Conservation (phyloP, 345 rosid genomes). For the Brassica nigra region DNA sequence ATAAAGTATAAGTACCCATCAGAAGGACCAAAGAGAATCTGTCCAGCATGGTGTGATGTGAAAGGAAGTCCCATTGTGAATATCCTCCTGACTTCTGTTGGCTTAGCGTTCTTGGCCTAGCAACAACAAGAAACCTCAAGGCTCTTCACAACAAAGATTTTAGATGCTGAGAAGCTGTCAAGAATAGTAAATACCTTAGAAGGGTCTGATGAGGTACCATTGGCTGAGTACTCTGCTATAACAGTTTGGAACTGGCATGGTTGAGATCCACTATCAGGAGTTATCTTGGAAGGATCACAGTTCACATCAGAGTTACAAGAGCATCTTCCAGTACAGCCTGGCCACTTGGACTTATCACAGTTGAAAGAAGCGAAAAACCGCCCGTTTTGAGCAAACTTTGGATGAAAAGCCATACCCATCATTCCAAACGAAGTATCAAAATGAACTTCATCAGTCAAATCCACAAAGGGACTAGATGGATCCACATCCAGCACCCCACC, state of each 20-base stretch:
- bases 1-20: constrained; percentile 86
- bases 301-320: constrained; percentile 75
- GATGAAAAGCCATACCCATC: constrained; percentile 85
- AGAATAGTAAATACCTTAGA: constrained; percentile 45
- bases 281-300: constrained; percentile 79
- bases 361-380: constrained; percentile 75
- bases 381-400: constrained; percentile 63
- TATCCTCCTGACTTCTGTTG: constrained; percentile 42
- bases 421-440: constrained; percentile 55
- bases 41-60: constrained; percentile 82
- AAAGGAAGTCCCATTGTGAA: constrained; percentile 87
- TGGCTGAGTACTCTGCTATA: constrained; percentile 67
- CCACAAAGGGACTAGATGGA: constrained; percentile 60
- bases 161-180: background rate
- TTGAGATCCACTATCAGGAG: constrained; percentile 55
- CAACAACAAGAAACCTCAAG: background rate
- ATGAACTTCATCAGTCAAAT: constrained; percentile 57
- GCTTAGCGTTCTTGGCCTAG: constrained; percentile 40
- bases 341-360: constrained; percentile 72
- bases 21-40: constrained; percentile 87
- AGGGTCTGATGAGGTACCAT: constrained; percentile 54
- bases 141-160: background rate
- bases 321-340: constrained; percentile 71
- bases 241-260: constrained; percentile 77
- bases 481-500: constrained; percentile 43